These are phyloP conservation scores for Hymenoscyphus fructigenus DNA, from an alignment of 2,329 filamentous ascomycete genomes.

Conservation along the genomic window DNA sequence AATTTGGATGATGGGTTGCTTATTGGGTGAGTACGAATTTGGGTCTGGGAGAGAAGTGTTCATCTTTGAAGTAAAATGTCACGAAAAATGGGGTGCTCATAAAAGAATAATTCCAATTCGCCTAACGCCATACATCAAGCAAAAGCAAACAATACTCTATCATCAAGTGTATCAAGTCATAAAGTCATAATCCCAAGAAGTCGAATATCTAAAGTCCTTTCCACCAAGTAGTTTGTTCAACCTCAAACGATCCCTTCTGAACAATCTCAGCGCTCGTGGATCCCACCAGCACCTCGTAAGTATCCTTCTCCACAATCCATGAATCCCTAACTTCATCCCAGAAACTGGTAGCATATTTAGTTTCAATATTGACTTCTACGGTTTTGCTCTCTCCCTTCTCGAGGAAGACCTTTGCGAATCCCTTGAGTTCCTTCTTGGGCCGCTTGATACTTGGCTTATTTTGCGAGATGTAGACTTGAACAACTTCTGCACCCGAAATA, in stretches of 20 bases:
- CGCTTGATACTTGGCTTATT: constrained; percentile 53
- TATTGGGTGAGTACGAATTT: neutral
- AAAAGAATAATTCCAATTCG: neutral
- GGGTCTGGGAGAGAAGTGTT: neutral
- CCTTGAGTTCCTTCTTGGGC: constrained; percentile 63
- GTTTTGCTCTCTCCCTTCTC: constrained; percentile 57
- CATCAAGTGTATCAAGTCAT: neutral
- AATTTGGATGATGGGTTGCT: neutral
- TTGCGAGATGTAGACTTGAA: constrained; percentile 57
- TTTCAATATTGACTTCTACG: constrained; percentile 55
- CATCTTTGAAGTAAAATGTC: neutral
- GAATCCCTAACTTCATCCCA: constrained; percentile 66
- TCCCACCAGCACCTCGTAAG: constrained; percentile 62
- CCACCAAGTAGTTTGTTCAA: constrained; percentile 67
- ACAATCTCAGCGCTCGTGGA: constrained; percentile 53
- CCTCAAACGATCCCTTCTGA: constrained; percentile 54
- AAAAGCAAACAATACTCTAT: neutral
- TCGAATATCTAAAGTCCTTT: constrained; percentile 50
- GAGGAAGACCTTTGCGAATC: constrained; percentile 63
- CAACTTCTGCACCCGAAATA: constrained; percentile 52
- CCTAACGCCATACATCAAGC: neutral
- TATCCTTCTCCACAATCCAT: constrained; percentile 66
- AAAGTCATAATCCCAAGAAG: neutral
- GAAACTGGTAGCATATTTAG: constrained; percentile 67
- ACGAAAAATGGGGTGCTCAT: neutral